Evolutionary conservation across 306 rosid species (phyloP).

Genomic region (Rosa multiflora): DNA sequence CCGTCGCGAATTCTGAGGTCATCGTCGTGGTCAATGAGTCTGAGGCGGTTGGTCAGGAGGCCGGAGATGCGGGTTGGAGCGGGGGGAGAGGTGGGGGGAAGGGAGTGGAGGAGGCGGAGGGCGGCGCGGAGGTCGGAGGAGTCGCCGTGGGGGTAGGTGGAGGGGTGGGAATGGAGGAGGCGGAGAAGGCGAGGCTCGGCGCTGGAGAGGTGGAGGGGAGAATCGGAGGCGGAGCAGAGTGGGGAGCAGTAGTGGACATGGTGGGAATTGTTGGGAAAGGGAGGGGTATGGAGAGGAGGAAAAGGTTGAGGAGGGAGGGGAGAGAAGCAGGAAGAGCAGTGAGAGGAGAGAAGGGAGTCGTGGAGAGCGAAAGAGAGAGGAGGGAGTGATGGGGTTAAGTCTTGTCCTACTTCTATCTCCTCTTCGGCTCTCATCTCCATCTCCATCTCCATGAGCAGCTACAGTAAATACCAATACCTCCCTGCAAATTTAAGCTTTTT

Average conservation of each 20-base stretch:
- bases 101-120: conserved; percentile 58
- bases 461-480: no score
- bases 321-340: conserved; percentile 28
- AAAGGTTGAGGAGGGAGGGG: conserved; percentile 16
- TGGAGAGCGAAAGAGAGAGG: conserved; percentile 64
- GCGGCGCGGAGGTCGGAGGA: conserved; percentile 65
- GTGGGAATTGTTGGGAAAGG: background rate
- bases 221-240: conserved; percentile 40
- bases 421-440: conserved; percentile 35
- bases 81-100: conserved; percentile 2
- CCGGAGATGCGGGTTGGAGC: conserved; percentile 45
- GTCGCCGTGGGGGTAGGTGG: conserved; percentile 15
- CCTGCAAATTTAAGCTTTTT: no score
- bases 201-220: conserved; percentile 35
- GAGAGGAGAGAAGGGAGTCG: conserved; percentile 46
- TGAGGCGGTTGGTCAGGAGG: conserved; percentile 46
- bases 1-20: conserved; percentile 31
- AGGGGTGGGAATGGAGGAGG: conserved; percentile 16
- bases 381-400: conserved; percentile 44
- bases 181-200: conserved; percentile 44
- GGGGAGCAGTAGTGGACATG: conserved; percentile 38
- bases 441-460: no score
- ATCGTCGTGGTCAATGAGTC: conserved; percentile 17
- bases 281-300: conserved; percentile 18
- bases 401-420: conserved; percentile 47